These are phyloP conservation scores for Boletus fagicola DNA, from an alignment of 768 basidiomycete species.

Conservation along the genomic window DNA sequence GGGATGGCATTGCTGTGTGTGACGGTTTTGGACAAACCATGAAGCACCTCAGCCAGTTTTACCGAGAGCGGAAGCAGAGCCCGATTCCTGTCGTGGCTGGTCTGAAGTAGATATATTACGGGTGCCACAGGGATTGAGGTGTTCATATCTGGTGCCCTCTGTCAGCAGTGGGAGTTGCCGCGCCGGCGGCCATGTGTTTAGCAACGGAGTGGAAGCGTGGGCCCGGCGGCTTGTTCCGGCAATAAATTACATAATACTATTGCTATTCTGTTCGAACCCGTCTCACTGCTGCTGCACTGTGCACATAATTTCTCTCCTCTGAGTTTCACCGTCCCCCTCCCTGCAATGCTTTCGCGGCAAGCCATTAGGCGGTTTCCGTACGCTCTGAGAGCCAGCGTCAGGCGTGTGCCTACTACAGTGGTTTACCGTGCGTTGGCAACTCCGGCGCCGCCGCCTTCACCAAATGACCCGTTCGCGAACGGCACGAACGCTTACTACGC, in stretches of 20 bases:
- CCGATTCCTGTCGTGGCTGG: neutral
- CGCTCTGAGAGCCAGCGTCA: slow-evolving; percentile 23
- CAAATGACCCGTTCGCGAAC: slow-evolving; percentile 87
- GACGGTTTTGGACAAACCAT: slow-evolving; percentile 72
- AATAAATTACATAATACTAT: slow-evolving; percentile 12
- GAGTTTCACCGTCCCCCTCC: neutral
- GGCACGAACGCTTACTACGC: slow-evolving; percentile 95
- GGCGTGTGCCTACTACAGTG: slow-evolving; percentile 17
- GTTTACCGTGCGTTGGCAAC: slow-evolving; percentile 45
- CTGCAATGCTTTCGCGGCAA: slow-evolving; percentile 39
- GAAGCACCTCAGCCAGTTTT: slow-evolving; percentile 67
- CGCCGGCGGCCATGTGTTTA: slow-evolving; percentile 1
- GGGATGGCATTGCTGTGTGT: slow-evolving; percentile 52
- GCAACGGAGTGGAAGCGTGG: neutral
- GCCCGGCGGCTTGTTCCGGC: slow-evolving; percentile 23
- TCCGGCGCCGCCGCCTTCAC: slow-evolving; percentile 55
- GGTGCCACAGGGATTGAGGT: slow-evolving; percentile 3
- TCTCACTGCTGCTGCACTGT: neutral
- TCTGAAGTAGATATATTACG: slow-evolving; percentile 5
- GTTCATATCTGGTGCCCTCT: slow-evolving; percentile 1
- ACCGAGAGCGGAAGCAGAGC: slow-evolving; percentile 49
- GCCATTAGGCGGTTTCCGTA: slow-evolving; percentile 36
- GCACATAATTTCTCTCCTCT: neutral
- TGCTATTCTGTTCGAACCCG: neutral
- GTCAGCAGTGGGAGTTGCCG: slow-evolving; percentile 1